These are phyloP conservation scores for Candolleomyces eurysporus DNA, from an alignment of 768 basidiomycete species.

Conservation along the genomic window DNA sequence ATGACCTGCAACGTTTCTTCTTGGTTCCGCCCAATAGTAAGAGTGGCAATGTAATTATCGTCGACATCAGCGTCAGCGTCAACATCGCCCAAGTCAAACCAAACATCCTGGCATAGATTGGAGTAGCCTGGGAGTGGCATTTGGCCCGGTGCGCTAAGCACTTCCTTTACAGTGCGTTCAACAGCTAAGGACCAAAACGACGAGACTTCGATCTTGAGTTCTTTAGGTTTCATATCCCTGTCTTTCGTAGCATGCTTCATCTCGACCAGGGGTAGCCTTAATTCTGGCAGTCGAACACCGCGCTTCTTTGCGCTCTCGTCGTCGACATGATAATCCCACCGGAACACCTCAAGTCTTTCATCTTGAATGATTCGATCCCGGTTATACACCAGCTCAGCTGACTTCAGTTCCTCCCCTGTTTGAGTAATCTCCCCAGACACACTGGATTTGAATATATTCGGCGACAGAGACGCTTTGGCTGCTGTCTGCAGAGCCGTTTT, in stretches of 20 bases:
- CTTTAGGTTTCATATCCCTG: neutral
- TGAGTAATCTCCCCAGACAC: neutral
- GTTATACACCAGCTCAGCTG: neutral
- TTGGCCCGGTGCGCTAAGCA: neutral
- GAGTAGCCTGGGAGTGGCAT: neutral
- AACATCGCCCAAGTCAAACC: too few species aligned
- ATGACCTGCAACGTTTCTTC: too few species aligned
- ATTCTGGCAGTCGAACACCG: neutral
- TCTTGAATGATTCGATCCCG: neutral
- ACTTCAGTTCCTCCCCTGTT: neutral
- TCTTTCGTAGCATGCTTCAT: neutral
- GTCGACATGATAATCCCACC: neutral
- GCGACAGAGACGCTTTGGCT: neutral
- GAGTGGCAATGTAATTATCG: too few species aligned
- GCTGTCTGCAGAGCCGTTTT: neutral
- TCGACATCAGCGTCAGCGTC: too few species aligned
- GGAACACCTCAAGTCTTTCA: neutral
- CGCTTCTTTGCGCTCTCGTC: neutral
- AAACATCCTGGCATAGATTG: neutral
- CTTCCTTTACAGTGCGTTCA: neutral
- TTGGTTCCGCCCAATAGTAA: too few species aligned
- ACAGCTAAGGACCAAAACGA: neutral
- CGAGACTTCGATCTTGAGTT: neutral
- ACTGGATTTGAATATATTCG: neutral
- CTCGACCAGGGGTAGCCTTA: neutral